Conservation (phyloP, 495 filamentous ascomycete species). For the Penicillium verhagenii region DNA sequence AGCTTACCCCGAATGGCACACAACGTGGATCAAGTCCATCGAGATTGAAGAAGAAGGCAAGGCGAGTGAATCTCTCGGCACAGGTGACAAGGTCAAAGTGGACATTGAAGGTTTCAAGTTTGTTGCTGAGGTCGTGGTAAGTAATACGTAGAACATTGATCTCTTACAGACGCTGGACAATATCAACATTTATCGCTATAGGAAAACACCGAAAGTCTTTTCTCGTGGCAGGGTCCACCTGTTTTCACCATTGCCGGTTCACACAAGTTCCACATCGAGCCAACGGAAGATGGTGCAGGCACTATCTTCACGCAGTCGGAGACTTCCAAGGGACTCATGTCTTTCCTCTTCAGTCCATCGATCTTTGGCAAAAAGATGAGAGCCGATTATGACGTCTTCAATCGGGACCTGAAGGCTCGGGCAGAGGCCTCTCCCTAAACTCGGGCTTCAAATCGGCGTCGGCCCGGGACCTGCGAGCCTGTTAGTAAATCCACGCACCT, state of each 20-base stretch:
- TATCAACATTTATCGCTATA: background rate
- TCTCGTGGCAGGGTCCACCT: constrained; percentile 31
- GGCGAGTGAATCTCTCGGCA: constrained; percentile 7
- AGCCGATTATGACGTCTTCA: constrained; percentile 22
- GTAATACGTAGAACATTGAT: background rate
- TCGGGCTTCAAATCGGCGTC: too few species aligned
- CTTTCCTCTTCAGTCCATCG: constrained; percentile 23
- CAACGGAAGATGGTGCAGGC: constrained; percentile 23
- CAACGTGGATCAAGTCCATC: constrained; percentile 25
- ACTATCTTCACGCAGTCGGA: constrained; percentile 29
- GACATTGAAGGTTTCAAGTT: constrained; percentile 30
- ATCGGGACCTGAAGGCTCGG: constrained; percentile 24
- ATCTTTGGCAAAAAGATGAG: constrained; percentile 24
- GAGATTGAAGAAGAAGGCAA: constrained; percentile 17
- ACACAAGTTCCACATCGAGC: constrained; percentile 26
- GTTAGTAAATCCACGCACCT: background rate
- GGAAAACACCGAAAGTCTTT: constrained; percentile 24
- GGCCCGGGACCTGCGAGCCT: background rate
- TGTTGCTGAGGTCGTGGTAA: constrained; percentile 24
- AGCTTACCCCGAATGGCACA: constrained; percentile 27
- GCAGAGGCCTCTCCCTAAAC: constrained; percentile 12
- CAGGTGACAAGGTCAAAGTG: constrained; percentile 23
- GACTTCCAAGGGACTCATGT: constrained; percentile 21
- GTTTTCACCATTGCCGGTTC: constrained; percentile 27
- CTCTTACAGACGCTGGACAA: background rate